A percentile compares a stretch with the other conserved stretches of the same genome.
phyloP scores from a whole-genome alignment of 345 rosid genomes.

The Brassica juncea region DNA sequence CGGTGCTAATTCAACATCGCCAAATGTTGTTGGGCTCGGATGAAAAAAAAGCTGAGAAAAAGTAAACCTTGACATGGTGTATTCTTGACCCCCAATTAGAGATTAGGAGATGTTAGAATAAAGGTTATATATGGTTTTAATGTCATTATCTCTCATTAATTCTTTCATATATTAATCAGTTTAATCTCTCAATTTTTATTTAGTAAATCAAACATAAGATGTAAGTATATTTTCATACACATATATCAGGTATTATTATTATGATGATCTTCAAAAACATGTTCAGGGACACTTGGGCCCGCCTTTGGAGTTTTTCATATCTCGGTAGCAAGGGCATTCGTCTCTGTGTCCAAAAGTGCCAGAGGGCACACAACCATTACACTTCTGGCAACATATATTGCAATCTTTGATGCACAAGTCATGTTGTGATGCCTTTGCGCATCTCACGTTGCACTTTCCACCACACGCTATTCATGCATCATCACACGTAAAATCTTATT shows the following conservation, averaged over 20 bases:
- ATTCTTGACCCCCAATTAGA: background rate
- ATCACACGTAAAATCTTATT: background rate
- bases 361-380: conserved; percentile 32
- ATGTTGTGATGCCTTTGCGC: conserved; percentile 15
- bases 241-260: background rate
- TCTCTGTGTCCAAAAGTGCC: conserved; percentile 31
- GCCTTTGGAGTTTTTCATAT: conserved; percentile 14
- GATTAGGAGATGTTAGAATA: background rate
- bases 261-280: background rate
- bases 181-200: background rate
- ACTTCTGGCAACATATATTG: conserved; percentile 32
- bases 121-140: background rate
- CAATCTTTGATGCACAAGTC: conserved; percentile 25
- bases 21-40: background rate
- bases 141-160: background rate
- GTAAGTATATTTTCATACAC: background rate
- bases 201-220: background rate
- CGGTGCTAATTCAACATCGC: background rate
- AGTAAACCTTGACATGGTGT: background rate
- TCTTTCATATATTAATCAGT: background rate
- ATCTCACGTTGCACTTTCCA: conserved; percentile 29
- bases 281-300: conserved; percentile 27
- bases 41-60: background rate
- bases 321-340: conserved; percentile 38
- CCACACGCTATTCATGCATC: conserved; percentile 25